phyloP scores from a whole-genome alignment of 2,329 filamentous ascomycete species.

The Pseudocercospora fijiensis region DNA sequence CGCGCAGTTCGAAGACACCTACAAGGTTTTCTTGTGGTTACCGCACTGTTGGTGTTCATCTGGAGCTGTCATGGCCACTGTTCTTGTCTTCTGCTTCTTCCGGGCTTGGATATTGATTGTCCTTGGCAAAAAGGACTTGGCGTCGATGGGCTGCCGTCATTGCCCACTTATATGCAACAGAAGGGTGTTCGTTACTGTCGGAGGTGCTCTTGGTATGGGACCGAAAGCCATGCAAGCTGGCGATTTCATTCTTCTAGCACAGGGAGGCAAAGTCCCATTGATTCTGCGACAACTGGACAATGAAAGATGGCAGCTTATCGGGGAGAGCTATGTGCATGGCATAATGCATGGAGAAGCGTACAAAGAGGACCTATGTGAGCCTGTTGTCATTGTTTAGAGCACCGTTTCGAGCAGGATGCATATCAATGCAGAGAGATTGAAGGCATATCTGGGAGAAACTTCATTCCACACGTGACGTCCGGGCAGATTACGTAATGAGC shows the following conservation, averaged over 20 bases:
- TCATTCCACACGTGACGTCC: too few species aligned
- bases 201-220: neutral
- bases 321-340: neutral
- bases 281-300: neutral
- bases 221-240: neutral
- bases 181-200: neutral
- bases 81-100: neutral
- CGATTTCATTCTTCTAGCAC: neutral
- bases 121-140: neutral
- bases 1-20: neutral
- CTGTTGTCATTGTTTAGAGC: too few species aligned
- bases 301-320: neutral
- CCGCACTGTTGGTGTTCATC: neutral
- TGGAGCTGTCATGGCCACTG: neutral
- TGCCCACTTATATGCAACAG: neutral
- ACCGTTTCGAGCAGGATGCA: too few species aligned
- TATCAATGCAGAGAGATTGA: too few species aligned
- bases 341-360: neutral
- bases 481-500: too few species aligned
- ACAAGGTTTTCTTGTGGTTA: neutral
- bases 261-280: neutral
- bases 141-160: neutral
- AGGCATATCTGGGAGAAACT: too few species aligned
- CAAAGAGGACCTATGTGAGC: neutral
- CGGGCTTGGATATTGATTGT: neutral